A percentile compares a stretch with the other conserved stretches of the same genome.
Evolutionary conservation across 2,329 filamentous ascomycete species (phyloP).

Genomic region (Colletotrichum endophyticum): DNA sequence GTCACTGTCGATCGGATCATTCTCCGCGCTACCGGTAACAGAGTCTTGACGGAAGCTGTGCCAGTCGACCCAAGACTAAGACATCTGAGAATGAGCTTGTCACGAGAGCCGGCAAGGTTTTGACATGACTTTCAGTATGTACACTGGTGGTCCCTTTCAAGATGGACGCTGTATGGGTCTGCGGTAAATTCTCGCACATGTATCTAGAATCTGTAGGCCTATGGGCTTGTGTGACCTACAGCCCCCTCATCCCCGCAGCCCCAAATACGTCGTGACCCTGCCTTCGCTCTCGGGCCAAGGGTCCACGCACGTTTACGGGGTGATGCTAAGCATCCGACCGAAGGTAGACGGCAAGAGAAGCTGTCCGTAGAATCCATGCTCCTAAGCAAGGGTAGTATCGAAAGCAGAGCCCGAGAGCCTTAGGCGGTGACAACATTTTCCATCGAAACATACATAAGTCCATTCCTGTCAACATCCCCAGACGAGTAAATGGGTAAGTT

Average conservation of each 20-base stretch:
- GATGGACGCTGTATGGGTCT: background rate
- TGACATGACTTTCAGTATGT: background rate
- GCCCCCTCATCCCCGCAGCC: background rate
- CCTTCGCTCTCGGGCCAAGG: background rate
- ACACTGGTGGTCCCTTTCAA: background rate
- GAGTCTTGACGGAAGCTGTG: background rate
- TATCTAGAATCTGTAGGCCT: too few relatives aligned
- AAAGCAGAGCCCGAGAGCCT: background rate
- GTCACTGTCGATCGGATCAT: background rate
- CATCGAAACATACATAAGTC: background rate
- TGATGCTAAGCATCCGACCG: background rate
- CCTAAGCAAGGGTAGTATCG: background rate
- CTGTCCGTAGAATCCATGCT: background rate
- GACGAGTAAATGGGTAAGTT: background rate
- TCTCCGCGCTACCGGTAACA: background rate
- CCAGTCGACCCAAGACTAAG: background rate
- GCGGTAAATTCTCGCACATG: background rate
- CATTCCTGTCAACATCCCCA: background rate
- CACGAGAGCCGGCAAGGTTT: background rate
- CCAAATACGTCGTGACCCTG: background rate
- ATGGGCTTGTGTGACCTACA: too few relatives aligned
- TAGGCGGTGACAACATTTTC: background rate
- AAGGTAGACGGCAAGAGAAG: background rate
- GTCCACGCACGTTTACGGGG: background rate
- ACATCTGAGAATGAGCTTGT: background rate